Evolutionary conservation across 2,329 filamentous ascomycete genomes (phyloP), one percentile per base, ranked within the genome.

Genomic region (Tolypocladium endophyticum): DNA sequence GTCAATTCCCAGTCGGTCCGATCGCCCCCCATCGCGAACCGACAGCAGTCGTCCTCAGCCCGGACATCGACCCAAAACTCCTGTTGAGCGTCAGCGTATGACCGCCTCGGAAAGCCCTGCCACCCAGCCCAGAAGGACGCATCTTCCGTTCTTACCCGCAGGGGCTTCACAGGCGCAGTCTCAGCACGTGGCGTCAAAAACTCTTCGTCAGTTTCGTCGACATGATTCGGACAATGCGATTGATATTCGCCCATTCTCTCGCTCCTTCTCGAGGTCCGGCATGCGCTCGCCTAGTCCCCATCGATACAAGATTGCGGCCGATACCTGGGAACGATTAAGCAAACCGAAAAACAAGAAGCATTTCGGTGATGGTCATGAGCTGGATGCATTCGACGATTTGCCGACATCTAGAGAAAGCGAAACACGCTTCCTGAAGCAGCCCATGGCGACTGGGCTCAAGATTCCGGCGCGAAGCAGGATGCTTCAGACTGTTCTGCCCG

Each of bases 371-470:
- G 94, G 94, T 20, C 89, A 88, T 61, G 94, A 99, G 73, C 80
- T 99, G 39, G 93, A 97, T 66, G 86, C 83, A 2, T 97, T 99
- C 71, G 94, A 99, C 71, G 94, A 99, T 73, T 77, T 99, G 59
- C 93, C 93, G 1, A 97, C 92, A 0, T 97, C 92, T 20, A 85
- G 82, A 16, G 85, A 88, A 61, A 82, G 85, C 18, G 94, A 99
- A 74, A 91, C 86, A 63, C 89, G 85, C 67, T 99, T 85, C 69
- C 80, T 92, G 62, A 95, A 92, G 72, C 86, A 89, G 66, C 92
- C 94, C 3, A 78, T 87, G 45, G 85, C 83, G 55, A 82, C 83
- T 58, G 86, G 87, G 53, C 84, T 88, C 33, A 91, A 87, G 72
- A 81, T 84, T 41, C 75, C 78, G 47, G 68, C 84, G 39, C 79